Percentiles rank a stretch among this genome's conserved stretches.
phyloP scores from a whole-genome alignment of 768 basidiomycete species.

The Arthromyces matolae region DNA sequence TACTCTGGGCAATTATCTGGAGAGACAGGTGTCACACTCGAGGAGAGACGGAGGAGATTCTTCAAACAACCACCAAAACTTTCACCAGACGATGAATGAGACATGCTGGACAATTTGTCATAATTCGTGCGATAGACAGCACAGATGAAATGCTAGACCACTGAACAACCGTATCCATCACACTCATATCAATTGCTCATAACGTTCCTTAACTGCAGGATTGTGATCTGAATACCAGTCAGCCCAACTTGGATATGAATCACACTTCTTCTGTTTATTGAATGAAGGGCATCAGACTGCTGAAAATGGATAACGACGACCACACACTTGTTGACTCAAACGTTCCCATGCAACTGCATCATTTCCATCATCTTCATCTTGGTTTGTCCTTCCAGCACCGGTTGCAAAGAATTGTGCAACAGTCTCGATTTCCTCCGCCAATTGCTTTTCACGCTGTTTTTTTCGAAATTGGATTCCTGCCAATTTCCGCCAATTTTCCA shows the following conservation, averaged over 20 bases:
- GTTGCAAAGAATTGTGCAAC: slow-evolving; percentile 55
- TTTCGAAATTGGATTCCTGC: slow-evolving; percentile 52
- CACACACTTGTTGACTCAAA: slow-evolving; percentile 43
- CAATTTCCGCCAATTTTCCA: slow-evolving; percentile 48
- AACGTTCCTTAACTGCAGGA: slow-evolving; percentile 38
- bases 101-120: slow-evolving; percentile 3
- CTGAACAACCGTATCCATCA: not conserved
- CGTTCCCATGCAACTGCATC: slow-evolving; percentile 47
- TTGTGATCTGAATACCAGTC: slow-evolving; percentile 47
- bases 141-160: not conserved
- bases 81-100: slow-evolving; percentile 33
- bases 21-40: slow-evolving; percentile 40
- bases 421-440: slow-evolving; percentile 39
- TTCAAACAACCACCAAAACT: slow-evolving; percentile 68
- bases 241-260: slow-evolving; percentile 43
- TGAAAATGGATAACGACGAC: not conserved
- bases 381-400: slow-evolving; percentile 28
- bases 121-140: not conserved
- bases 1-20: slow-evolving; percentile 66
- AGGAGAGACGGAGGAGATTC: slow-evolving; percentile 74
- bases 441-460: slow-evolving; percentile 15
- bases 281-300: not conserved
- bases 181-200: slow-evolving; percentile 23
- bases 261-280: slow-evolving; percentile 33
- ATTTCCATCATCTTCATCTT: slow-evolving; percentile 35